Evolutionary conservation across 2,329 filamentous ascomycete genomes (phyloP).

Genomic region (Colletotrichum sp.): DNA sequence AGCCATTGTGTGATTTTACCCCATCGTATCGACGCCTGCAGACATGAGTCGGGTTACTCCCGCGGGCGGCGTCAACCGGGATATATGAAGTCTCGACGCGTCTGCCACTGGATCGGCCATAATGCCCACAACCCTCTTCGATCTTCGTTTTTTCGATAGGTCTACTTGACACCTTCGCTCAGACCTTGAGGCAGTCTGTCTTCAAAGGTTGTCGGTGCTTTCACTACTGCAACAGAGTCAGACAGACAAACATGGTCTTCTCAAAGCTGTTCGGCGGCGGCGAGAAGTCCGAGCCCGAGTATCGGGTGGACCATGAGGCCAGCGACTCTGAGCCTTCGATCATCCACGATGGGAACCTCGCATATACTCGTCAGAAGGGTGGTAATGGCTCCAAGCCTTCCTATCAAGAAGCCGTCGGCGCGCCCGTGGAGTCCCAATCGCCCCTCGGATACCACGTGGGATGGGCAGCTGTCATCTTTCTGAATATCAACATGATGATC

Average conservation of each 20-base stretch:
- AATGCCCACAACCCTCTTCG: background rate
- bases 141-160: background rate
- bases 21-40: background rate
- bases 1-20: constrained; percentile 11
- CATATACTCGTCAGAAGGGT: constrained; percentile 45
- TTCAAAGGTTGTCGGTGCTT: background rate
- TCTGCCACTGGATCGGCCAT: background rate
- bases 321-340: constrained; percentile 30
- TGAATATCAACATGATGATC: constrained; percentile 68
- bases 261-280: constrained; percentile 7
- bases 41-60: background rate
- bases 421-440: constrained; percentile 63
- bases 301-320: background rate
- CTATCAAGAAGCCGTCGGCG: constrained; percentile 67
- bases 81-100: background rate
- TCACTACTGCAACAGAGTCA: background rate
- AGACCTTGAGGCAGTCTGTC: background rate
- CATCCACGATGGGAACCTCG: constrained; percentile 43
- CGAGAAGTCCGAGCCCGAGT: background rate
- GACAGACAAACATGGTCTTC: constrained; percentile 1
- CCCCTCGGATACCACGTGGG: constrained; percentile 66
- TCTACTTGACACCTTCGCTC: background rate
- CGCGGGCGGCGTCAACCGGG: too few relatives aligned
- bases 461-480: constrained; percentile 59
- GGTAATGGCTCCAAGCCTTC: constrained; percentile 55